Evolutionary conservation across 345 rosid species (phyloP), one percentile per base, ranked within the genome.

Genomic region (Gossypium sturtianum): DNA sequence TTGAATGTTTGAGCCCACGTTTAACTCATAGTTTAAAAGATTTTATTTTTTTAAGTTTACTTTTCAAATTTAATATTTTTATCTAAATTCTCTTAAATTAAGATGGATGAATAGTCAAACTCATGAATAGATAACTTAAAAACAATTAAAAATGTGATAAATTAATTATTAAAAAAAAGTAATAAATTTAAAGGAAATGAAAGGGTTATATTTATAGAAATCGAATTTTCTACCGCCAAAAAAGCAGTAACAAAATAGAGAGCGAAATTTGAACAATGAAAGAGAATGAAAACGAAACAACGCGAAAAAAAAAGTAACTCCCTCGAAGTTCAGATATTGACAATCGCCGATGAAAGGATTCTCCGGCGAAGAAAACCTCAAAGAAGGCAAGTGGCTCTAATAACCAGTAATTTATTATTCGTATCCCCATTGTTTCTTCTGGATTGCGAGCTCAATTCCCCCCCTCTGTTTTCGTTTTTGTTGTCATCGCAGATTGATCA

Each of bases 261-360:
- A 12, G 51, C n/a, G 29, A 71, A 20, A 71, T 27, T 59, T 34
- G 59, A 73, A 66, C 72, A 74, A 66, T 20, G 53, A 72, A 59
- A 38, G 64, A 72, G 75, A 79, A 49, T 25, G 78, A 65, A 43
- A 0, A 56, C 48, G 82, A 70, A 12, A 79, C 75, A 19, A 79
- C 78, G 19, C 71, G 12, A 66, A 12, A 41, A 71, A 29, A 62
- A 29, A 34, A 61, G n/a, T n/a, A 77, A 22, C 71, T 11, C 29
- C 56, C 66, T 23, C 75, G 71, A 51, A 22, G 38, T 22, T 67
- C 74, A 9, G 76, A 66, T 27, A 13, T 59, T 7, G 27, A 25
- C 19, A 61, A 51, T 70, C 76, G 67, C 43, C 66, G 62, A 52
- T 71, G 52, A 15, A 77, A 67, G 63, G 75, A 69, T 41, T 70